Evolutionary conservation across 352 stramenopile genomes (phyloP).

Genomic region (Globisporangium solare): DNA sequence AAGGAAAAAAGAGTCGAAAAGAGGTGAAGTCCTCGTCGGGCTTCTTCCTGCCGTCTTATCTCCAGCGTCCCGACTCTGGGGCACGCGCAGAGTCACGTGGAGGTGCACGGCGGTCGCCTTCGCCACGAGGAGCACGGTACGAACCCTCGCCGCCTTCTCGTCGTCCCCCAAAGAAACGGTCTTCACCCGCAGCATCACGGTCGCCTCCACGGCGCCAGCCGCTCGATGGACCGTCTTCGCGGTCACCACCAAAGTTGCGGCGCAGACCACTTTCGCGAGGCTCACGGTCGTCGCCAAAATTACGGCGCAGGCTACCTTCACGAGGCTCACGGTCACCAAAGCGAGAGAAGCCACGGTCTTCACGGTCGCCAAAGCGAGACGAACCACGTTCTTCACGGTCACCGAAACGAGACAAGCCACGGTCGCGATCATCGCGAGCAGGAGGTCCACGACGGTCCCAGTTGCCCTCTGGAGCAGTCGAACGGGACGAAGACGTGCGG

Average conservation of each 20-base stretch:
- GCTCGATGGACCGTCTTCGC: conserved; percentile 22
- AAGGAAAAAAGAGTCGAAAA: conserved; percentile 5
- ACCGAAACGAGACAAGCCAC: conserved; percentile 3
- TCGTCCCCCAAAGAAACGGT: conserved; percentile 45
- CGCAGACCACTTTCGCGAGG: conserved; percentile 27
- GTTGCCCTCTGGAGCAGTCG: conserved; percentile 41
- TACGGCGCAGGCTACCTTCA: conserved; percentile 17
- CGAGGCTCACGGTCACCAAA: background rate
- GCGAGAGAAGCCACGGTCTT: conserved; percentile 7
- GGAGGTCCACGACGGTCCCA: conserved; percentile 57
- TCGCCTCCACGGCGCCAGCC: conserved; percentile 27
- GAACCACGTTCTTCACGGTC: conserved; percentile 16
- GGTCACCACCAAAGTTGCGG: conserved; percentile 32
- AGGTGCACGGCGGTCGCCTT: conserved; percentile 18
- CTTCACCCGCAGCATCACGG: conserved; percentile 22
- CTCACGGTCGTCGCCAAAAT: conserved; percentile 12
- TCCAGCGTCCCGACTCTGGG: conserved; percentile 62
- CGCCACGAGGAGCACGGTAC: conserved; percentile 48
- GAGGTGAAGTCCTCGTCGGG: background rate
- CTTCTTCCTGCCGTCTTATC: conserved; percentile 22
- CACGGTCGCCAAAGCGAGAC: conserved; percentile 18
- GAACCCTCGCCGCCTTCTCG: conserved; percentile 30
- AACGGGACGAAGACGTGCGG: conserved; percentile 21
- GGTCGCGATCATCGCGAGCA: conserved; percentile 31
- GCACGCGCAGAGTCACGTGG: conserved; percentile 33